Percentiles rank a stretch among this genome's conserved stretches.
phyloP scores from a whole-genome alignment of 2,329 filamentous ascomycete genomes.

The Phialophora chinensis region DNA sequence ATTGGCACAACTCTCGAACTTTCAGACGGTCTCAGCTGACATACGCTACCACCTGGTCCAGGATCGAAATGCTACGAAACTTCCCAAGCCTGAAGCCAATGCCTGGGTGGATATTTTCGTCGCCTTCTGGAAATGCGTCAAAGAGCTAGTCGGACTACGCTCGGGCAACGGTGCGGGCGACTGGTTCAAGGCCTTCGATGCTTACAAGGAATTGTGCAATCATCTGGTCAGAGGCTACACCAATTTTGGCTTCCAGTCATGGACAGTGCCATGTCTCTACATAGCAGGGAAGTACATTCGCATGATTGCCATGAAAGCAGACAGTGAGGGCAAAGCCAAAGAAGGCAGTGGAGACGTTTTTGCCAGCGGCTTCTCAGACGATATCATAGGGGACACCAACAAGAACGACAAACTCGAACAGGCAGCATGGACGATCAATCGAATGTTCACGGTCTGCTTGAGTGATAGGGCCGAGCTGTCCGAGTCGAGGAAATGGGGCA shows the following conservation, averaged over 20 bases:
- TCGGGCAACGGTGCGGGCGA: conserved; percentile 61
- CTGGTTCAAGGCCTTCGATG: conserved; percentile 82
- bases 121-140: conserved; percentile 81
- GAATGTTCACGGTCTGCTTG: conserved; percentile 88
- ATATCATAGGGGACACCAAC: conserved; percentile 75
- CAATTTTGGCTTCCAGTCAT: conserved; percentile 76
- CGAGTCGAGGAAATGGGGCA: conserved; percentile 95
- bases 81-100: conserved; percentile 71
- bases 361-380: conserved; percentile 71
- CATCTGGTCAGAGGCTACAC: conserved; percentile 81
- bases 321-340: conserved; percentile 67
- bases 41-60: conserved; percentile 74
- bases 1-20: conserved; percentile 74
- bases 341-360: conserved; percentile 53
- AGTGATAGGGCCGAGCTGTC: conserved; percentile 71
- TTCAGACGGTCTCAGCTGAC: conserved; percentile 69
- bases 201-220: conserved; percentile 85
- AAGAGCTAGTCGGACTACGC: conserved; percentile 72
- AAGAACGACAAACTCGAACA: conserved; percentile 89
- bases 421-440: conserved; percentile 86
- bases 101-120: conserved; percentile 89
- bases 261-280: conserved; percentile 92
- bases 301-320: conserved; percentile 87
- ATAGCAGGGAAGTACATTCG: conserved; percentile 84
- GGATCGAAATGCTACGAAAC: conserved; percentile 59